Evolutionary conservation across 176 grass and related monocot genomes (phyloP).

Genomic region (Paspalum vaginatum): DNA sequence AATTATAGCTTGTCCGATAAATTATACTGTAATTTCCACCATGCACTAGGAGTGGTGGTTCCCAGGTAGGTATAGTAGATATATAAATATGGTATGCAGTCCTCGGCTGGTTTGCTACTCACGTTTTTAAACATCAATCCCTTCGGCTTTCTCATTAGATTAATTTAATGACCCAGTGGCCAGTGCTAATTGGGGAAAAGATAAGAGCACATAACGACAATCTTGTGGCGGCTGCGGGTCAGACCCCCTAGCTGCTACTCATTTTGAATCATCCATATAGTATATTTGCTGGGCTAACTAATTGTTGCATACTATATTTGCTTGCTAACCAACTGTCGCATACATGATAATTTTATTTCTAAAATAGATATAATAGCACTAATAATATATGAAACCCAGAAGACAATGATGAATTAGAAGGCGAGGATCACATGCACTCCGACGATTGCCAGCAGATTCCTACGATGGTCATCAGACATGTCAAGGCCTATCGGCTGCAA

Average conservation of each 20-base stretch:
- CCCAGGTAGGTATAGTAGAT: neutral
- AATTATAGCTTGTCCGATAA: no score
- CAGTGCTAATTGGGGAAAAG: neutral
- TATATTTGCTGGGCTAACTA: neutral
- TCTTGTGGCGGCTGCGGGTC: conserved; percentile 5
- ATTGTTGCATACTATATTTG: neutral
- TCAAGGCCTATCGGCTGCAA: no score
- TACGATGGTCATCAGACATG: no score
- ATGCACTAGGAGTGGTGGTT: neutral
- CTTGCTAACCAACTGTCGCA: neutral
- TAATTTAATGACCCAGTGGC: neutral
- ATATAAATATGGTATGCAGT: neutral
- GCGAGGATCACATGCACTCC: neutral
- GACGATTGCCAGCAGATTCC: no score
- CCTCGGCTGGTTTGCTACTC: neutral
- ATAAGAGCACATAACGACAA: neutral
- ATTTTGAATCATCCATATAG: neutral
- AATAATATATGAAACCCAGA: neutral
- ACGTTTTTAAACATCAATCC: neutral
- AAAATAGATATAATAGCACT: neutral
- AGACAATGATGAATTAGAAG: neutral
- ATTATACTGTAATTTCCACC: neutral
- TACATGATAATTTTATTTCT: neutral
- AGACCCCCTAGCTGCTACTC: neutral
- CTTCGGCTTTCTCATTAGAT: neutral